Evolutionary conservation across 2,329 filamentous ascomycete genomes (phyloP).

Genomic region (Parafenestella ontariensis): DNA sequence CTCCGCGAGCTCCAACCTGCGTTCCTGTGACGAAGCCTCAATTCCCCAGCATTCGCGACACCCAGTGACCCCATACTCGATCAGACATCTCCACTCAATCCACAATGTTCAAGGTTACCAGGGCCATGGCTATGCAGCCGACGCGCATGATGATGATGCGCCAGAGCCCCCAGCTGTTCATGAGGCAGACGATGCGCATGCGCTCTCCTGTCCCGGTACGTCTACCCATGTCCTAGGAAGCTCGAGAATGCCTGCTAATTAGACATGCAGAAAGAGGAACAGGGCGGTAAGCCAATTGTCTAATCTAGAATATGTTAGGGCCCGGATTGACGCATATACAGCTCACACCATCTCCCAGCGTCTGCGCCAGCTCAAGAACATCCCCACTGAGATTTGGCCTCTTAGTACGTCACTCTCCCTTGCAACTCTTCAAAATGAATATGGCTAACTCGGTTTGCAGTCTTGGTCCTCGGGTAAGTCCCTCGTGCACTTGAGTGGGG

Average conservation of each 20-base stretch:
- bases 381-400: conserved; percentile 92
- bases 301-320: conserved; percentile 7
- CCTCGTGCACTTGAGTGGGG: conserved; percentile 10
- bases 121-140: conserved; percentile 49
- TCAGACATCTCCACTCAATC: conserved; percentile 32
- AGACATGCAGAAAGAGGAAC: conserved; percentile 65
- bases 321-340: conserved; percentile 52
- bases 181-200: conserved; percentile 57
- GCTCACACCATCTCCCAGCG: conserved; percentile 97
- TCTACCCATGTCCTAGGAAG: conserved; percentile 27
- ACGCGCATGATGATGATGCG: conserved; percentile 51
- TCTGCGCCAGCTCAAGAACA: conserved; percentile 84
- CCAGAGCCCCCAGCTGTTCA: conserved; percentile 45
- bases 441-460: conserved; percentile 55
- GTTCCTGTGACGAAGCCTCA: conserved; percentile 41
- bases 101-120: conserved; percentile 48
- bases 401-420: conserved; percentile 70
- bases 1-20: conserved; percentile 30
- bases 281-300: conserved; percentile 62
- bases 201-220: conserved; percentile 74
- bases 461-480: conserved; percentile 83
- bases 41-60: conserved; percentile 31
- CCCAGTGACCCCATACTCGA: conserved; percentile 30
- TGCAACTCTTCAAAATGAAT: neutral
- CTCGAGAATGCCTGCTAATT: conserved; percentile 48